Conservation (phyloP, 495 filamentous ascomycete species). For the Penicillium salamii region DNA sequence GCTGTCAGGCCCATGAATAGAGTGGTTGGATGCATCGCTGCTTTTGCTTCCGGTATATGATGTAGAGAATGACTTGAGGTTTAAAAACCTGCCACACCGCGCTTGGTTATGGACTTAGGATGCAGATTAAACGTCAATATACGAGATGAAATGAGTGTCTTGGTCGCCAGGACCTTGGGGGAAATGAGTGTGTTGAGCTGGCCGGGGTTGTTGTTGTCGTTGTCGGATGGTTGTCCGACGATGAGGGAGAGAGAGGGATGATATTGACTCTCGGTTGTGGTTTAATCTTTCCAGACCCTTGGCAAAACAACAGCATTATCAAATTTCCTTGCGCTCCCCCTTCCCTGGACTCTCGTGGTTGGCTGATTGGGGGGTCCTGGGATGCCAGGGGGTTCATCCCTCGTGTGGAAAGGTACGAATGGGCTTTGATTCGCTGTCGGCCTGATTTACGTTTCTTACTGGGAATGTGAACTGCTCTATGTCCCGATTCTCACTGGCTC, state of each 20-base stretch:
- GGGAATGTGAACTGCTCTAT: slow-evolving; percentile 6
- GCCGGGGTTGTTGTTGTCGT: slow-evolving; percentile 7
- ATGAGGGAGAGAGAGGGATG: neutral
- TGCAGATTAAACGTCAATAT: neutral
- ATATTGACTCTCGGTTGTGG: neutral
- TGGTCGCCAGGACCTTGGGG: neutral
- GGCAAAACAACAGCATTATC: neutral
- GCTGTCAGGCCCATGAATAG: slow-evolving; percentile 8
- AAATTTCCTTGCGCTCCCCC: neutral
- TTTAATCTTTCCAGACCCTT: neutral
- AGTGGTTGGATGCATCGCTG: slow-evolving; percentile 13
- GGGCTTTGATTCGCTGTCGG: neutral
- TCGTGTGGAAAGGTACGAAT: neutral
- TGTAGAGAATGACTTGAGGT: neutral
- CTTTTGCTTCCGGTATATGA: neutral
- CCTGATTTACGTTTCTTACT: too few relatives aligned
- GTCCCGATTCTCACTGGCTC: neutral
- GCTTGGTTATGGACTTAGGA: neutral
- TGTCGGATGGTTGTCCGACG: slow-evolving; percentile 3
- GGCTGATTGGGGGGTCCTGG: neutral
- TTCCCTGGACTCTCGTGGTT: slow-evolving; percentile 3
- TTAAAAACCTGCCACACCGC: neutral
- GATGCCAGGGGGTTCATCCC: slow-evolving; percentile 17
- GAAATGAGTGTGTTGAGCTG: slow-evolving; percentile 25
- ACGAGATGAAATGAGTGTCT: slow-evolving; percentile 1